phyloP scores from a whole-genome alignment of 768 basidiomycete species.

The Phylloporus sp. region DNA sequence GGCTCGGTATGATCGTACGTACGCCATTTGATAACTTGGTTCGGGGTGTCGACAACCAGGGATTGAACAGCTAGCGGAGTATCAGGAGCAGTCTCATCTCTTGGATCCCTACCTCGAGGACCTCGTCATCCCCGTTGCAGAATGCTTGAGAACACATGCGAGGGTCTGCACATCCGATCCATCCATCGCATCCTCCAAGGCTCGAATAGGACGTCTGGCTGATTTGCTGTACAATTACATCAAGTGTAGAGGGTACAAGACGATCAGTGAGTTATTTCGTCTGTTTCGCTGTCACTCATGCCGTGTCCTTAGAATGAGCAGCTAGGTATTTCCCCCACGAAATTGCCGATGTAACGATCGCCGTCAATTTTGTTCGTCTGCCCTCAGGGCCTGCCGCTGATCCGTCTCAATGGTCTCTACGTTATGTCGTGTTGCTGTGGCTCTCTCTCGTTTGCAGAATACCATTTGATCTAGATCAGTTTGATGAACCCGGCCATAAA shows the following conservation, averaged over 20 bases:
- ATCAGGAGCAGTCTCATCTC: constrained; percentile 91
- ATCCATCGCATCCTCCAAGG: constrained; percentile 25
- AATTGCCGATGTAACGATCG: constrained; percentile 74
- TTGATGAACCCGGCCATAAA: constrained; percentile 57
- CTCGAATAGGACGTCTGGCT: constrained; percentile 51
- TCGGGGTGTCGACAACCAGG: not conserved
- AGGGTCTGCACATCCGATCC: constrained; percentile 34
- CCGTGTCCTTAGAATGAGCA: constrained; percentile 34
- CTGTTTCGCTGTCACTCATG: not conserved
- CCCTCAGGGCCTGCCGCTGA: constrained; percentile 41
- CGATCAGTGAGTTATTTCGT: constrained; percentile 63
- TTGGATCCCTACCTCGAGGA: constrained; percentile 85
- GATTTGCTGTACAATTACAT: constrained; percentile 72
- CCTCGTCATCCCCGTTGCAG: constrained; percentile 73
- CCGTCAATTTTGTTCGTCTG: constrained; percentile 58
- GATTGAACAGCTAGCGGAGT: constrained; percentile 66
- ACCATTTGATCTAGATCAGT: constrained; percentile 86
- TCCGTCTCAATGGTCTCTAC: constrained; percentile 66
- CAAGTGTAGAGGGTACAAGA: constrained; percentile 89
- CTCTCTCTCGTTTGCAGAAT: constrained; percentile 91
- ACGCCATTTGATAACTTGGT: not conserved
- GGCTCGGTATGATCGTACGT: constrained; percentile 51
- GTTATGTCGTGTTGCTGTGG: constrained; percentile 87
- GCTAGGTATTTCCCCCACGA: constrained; percentile 95
- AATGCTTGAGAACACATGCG: constrained; percentile 54